Evolutionary conservation across 2,329 filamentous ascomycete species (phyloP), one percentile per base, ranked within the genome.

Genomic region (Neofusicoccum kwambonambiense): DNA sequence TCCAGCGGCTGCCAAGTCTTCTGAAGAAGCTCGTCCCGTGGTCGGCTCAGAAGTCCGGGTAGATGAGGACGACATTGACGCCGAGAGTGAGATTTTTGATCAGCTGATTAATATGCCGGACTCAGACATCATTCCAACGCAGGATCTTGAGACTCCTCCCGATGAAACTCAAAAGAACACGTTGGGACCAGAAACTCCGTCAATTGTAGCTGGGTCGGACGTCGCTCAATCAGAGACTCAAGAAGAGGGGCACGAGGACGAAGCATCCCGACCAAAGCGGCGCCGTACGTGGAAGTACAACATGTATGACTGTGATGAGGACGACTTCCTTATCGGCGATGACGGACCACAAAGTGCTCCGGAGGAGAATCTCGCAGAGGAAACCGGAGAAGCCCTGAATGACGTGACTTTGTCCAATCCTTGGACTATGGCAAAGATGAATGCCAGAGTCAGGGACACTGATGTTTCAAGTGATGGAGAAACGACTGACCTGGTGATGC

Each of bases 351-450:
- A 47, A 9, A 22, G 3, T 2, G 17, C 4, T 34, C 17, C 41
- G 7, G n/a, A 49, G 7, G 69, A 74, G 12, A 66, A 69, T 11
- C 56, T 72, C 7, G 69, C 71, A 50, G 72, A 74, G 45, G 71
- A 71, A 41, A 17, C 67, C 3, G 74, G 68, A 52, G 73, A 77
- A 62, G 68, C 73, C 31, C 71, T 67, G 3, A n/a, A 19, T 15
- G 45, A 51, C 44, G 12, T 65, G 22, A 52, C 37, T 47, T 62
- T 79, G 4, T 80, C 77, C 1, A 84, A 84, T 66, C 82, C 82
- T 1, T 84, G 81, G 81, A 79, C 78, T 0, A 76, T 82, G 49
- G 81, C 82, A 27, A 82, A 79, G 65, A 77, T 84, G 75, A 82
- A 83, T 51, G 64, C 62, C 7, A 57, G 19, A 15, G 35, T 49